Conservation (phyloP, 176 grass and related monocot genomes). For the Dactylis glomerata region DNA sequence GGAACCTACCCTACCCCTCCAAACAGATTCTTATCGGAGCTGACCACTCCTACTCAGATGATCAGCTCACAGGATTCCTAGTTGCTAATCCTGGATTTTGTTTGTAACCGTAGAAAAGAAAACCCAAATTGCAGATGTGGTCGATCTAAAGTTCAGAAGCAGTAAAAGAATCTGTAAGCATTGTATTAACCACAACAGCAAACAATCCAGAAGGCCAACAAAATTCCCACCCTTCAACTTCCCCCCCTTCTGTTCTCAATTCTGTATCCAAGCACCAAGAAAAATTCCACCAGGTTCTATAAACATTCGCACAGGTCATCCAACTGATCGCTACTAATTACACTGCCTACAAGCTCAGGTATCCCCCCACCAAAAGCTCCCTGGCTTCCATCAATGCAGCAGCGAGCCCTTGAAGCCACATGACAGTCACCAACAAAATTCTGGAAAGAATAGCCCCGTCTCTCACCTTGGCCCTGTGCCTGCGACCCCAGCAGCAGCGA, state of each 20-base stretch:
- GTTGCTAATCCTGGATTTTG: background rate
- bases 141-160: background rate
- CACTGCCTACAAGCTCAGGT: constrained; percentile 40
- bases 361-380: constrained; percentile 14
- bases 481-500: constrained; percentile 24
- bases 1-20: background rate
- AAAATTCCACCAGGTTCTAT: constrained; percentile 40
- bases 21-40: background rate
- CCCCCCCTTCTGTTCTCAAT: background rate
- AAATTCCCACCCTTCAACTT: constrained; percentile 17
- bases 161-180: constrained; percentile 14
- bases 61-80: background rate
- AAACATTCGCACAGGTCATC: constrained; percentile 43
- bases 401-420: constrained; percentile 28
- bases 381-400: constrained; percentile 28
- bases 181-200: constrained; percentile 24
- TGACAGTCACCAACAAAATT: constrained; percentile 30
- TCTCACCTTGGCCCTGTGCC: constrained; percentile 27
- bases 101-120: background rate
- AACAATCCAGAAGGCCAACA: constrained; percentile 24
- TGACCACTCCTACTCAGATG: background rate
- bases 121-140: background rate
- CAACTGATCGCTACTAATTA: constrained; percentile 51
- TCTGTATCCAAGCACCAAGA: constrained; percentile 37
- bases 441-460: constrained; percentile 35